Evolutionary conservation across 2,329 filamentous ascomycete species (phyloP).

Genomic region (Verticillium klebahnii): DNA sequence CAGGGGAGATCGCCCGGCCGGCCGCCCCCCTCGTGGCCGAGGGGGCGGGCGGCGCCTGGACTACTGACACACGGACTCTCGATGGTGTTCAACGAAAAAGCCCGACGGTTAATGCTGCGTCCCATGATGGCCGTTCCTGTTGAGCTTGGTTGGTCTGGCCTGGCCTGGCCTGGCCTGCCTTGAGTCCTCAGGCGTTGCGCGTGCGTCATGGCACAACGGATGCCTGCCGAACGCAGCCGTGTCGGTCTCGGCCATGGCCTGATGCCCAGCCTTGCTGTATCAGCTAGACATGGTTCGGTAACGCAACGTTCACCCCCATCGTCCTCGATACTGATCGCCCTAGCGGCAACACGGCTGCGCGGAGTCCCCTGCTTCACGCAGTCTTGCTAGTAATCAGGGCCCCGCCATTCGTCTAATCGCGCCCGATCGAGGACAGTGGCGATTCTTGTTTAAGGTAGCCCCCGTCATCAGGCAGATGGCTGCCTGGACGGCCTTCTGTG

Average conservation of each 20-base stretch:
- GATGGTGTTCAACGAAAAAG: neutral
- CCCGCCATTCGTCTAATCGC: neutral
- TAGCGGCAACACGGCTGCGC: neutral
- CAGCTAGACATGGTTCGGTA: neutral
- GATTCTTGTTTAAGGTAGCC: neutral
- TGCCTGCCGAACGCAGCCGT: neutral
- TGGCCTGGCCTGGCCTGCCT: neutral
- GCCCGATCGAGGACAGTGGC: neutral
- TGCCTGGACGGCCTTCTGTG: neutral
- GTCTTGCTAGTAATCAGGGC: neutral
- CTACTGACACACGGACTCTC: neutral
- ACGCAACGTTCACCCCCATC: neutral
- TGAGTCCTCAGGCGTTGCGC: neutral
- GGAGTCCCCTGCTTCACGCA: neutral
- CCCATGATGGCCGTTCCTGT: neutral
- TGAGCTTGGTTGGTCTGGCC: neutral
- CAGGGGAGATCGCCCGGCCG: neutral
- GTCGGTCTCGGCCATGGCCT: neutral
- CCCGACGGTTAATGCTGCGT: neutral
- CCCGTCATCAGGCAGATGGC: neutral
- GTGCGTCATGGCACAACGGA: neutral
- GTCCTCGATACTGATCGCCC: neutral
- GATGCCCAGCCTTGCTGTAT: neutral
- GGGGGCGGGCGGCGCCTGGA: neutral
- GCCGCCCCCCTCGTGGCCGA: neutral